These are phyloP conservation scores for Zoysia japonica DNA, from an alignment of 176 grass and related monocot species.

Conservation along the genomic window DNA sequence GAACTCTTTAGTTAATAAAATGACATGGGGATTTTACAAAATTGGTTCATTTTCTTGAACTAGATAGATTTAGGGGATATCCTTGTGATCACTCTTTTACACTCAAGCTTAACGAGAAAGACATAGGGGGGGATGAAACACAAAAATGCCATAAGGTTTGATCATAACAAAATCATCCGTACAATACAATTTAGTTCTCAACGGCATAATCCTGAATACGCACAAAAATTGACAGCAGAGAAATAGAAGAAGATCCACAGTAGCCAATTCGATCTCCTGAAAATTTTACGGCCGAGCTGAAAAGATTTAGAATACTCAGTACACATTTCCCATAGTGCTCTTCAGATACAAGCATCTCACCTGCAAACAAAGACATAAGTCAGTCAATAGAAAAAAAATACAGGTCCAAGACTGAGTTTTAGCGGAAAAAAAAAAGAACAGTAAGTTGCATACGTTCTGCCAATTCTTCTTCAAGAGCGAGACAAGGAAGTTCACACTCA, in stretches of 20 bases:
- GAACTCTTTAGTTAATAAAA: too few species aligned
- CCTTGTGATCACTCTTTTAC: too few species aligned
- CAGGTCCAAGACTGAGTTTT: not conserved
- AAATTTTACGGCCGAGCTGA: slow-evolving; percentile 14
- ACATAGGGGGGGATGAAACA: not conserved
- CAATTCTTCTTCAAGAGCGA: slow-evolving; percentile 89
- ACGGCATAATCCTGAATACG: not conserved
- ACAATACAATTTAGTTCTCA: not conserved
- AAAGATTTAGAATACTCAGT: slow-evolving; percentile 56
- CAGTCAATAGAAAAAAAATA: not conserved
- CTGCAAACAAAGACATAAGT: slow-evolving; percentile 16
- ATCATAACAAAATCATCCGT: not conserved
- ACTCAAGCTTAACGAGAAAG: too few species aligned
- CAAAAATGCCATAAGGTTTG: not conserved
- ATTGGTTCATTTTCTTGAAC: too few species aligned
- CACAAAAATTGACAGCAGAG: slow-evolving; percentile 16
- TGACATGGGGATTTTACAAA: too few species aligned
- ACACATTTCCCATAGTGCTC: slow-evolving; percentile 81
- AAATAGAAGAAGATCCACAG: not conserved
- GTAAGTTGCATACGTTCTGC: slow-evolving; percentile 60
- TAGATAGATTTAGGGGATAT: too few species aligned
- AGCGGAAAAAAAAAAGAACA: not conserved
- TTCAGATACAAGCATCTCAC: slow-evolving; percentile 90
- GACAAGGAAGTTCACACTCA: slow-evolving; percentile 86
- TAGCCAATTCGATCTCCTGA: not conserved